Base-by-base conservation (phyloP, 441 rosid genomes). In the Populus hybrid region DNA sequence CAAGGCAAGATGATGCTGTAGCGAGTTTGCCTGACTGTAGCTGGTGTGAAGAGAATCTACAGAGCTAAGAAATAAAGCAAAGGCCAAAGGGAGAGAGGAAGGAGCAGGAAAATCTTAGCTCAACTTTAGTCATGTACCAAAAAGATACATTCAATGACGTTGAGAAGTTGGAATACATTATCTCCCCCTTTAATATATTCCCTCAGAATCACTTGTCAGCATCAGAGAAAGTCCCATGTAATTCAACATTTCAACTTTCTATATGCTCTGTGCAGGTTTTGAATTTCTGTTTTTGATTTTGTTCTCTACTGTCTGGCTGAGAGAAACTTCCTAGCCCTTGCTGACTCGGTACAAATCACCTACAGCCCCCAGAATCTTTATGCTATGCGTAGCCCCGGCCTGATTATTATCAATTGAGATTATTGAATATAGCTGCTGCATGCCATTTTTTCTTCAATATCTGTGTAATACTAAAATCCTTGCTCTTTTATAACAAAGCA, bases 111-210 rank as follows among this genome's bases (percentile, higher is more conserved):
- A 50, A 50, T 50, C 59, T 8, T 50, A 18, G 59, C 59, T 6
- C 59, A 50, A 16, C 59, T 50, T 50, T 50, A 50, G 59, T 50
- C 50, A 9, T 11, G 50, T 42, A 10, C 50, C 50, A 42, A 42
- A 42, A 42, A 42, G 50, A 42, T 42, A 10, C 50, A 42, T 42
- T 42, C 16, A 42, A 42, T 42, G 38, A 35, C 38, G 1, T 35
- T 73, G 30, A 75, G 34, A 75, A 79, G 75, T 74, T 72, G 67
- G 61, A 69, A 81, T 21, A 42, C 75, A 75, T 79, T 67, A 70
- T 0, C 73, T 71, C 72, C 38, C 28, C 85, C 11, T 83, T 83
- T 82, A 75, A 75, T 79, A 57, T 79, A 83, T 87, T 87, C 85
- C 76, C 67, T 75, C 30, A 50, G 82, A 77, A 80, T 85, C 84